Conservation (phyloP, 2,329 filamentous ascomycete genomes). For the Hymenoscyphus scutula region DNA sequence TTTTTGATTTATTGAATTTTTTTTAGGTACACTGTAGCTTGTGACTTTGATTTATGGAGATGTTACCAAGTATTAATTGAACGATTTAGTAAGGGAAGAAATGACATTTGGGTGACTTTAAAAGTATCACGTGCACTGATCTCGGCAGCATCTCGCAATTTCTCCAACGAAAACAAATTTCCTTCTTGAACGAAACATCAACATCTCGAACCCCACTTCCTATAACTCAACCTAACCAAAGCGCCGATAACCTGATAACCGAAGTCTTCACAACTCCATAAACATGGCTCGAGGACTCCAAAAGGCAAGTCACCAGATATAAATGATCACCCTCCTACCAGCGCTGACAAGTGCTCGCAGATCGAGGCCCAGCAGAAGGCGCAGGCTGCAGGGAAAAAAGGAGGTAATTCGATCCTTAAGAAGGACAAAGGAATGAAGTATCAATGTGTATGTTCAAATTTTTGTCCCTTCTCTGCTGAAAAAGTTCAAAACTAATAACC, state of each 20-base stretch:
- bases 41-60: too few relatives aligned
- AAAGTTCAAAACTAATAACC: background rate
- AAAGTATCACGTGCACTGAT: background rate
- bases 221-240: too few relatives aligned
- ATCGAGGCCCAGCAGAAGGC: constrained; percentile 11
- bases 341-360: background rate
- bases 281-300: constrained; percentile 14
- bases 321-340: background rate
- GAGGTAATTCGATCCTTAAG: constrained; percentile 8
- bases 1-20: too few relatives aligned
- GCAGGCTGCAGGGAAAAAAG: constrained; percentile 10
- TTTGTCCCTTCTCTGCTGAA: background rate
- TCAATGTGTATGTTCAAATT: constrained; percentile 3
- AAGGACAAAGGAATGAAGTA: constrained; percentile 14
- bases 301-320: constrained; percentile 4
- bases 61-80: too few relatives aligned
- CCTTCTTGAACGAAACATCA: background rate
- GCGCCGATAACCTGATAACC: background rate
- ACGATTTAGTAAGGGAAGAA: too few relatives aligned
- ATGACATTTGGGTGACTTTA: too few relatives aligned
- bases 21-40: too few relatives aligned
- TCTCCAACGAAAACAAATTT: constrained; percentile 1
- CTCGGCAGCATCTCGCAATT: background rate
- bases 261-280: background rate
- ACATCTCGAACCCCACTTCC: background rate